Evolutionary conservation across 768 basidiomycete genomes (phyloP), one percentile per base, ranked within the genome.

Genomic region (Rhodotorula diobovata): DNA sequence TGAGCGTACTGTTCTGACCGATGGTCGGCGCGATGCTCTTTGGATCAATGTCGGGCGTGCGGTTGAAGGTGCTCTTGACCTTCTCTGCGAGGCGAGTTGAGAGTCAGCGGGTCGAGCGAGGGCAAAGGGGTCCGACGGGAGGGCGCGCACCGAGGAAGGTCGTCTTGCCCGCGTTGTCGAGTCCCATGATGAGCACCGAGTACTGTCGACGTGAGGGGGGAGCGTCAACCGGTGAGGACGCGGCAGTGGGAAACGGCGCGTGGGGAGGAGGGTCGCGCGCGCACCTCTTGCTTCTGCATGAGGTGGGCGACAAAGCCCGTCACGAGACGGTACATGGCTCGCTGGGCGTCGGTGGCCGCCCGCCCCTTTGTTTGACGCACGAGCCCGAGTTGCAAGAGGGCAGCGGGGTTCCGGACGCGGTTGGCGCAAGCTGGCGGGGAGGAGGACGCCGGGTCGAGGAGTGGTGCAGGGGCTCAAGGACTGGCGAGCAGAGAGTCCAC

Each of bases 11-110:
- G 81, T 98, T 98, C 81, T 98, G 95, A 0, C 96, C 96, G 7
- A 99, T 90, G 0, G 96, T 99, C 2, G 96, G 96, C 0, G 86
- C 91, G 76, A 99, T 97, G 82, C 93, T 96, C 76, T 92, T 89
- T 0, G 94, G 88, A 48, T 90, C 83, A n/a, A 96, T 85, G 0
- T 91, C 91, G 0, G 93, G 93, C 0, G 85, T 86, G 50, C 90
- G 87, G 79, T 88, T 95, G 79, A 94, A 97, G 0, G 91, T 81
- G 1, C 90, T 92, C 84, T 97, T 98, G 68, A 97, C 93, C 80
- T 88, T 90, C 83, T 97, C 94, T 54, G 96, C 83, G 56, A n/a
- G 90, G 93, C 90, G 93, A 75, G 5, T 50, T 7, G 37, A 51
- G 5, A 16, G 9, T 6, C 23, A 58, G 60, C 50, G 30, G 51